Conservation (phyloP, 176 grass and related monocot genomes). For the Cenchrus purpureus region DNA sequence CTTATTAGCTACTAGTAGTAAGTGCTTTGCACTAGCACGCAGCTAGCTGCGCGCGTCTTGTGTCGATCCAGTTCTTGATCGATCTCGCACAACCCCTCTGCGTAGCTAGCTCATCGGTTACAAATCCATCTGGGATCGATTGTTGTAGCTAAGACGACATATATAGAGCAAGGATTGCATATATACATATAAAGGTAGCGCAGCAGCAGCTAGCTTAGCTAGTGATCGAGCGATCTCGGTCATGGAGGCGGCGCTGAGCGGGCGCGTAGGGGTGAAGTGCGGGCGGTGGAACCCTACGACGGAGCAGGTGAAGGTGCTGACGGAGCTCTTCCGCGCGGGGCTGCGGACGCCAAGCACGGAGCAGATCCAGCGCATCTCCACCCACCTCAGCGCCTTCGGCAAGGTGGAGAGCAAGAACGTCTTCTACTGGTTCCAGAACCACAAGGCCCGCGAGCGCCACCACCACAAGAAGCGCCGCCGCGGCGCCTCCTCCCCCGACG, state of each 20-base stretch:
- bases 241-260: constrained; percentile 57
- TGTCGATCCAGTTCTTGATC: background rate
- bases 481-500: constrained; percentile 51
- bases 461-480: constrained; percentile 98
- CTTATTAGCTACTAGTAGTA: background rate
- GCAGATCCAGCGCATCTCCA: constrained; percentile 97
- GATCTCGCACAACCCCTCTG: background rate
- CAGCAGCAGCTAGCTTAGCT: background rate
- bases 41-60: background rate
- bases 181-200: background rate
- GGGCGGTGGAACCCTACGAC: constrained; percentile 96
- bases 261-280: constrained; percentile 76
- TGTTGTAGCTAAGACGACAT: too few species aligned
- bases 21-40: background rate
- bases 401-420: constrained; percentile 99
- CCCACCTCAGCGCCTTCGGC: constrained; percentile 68
- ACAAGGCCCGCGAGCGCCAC: constrained; percentile 98
- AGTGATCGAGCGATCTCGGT: background rate
- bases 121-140: background rate
- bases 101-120: background rate
- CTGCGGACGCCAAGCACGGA: constrained; percentile 78
- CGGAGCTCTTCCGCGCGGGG: constrained; percentile 80
- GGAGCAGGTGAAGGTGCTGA: constrained; percentile 93
- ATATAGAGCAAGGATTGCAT: background rate
- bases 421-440: constrained; percentile 99